Conservation (phyloP, 331 rosid genomes). For the Malus hybrid region DNA sequence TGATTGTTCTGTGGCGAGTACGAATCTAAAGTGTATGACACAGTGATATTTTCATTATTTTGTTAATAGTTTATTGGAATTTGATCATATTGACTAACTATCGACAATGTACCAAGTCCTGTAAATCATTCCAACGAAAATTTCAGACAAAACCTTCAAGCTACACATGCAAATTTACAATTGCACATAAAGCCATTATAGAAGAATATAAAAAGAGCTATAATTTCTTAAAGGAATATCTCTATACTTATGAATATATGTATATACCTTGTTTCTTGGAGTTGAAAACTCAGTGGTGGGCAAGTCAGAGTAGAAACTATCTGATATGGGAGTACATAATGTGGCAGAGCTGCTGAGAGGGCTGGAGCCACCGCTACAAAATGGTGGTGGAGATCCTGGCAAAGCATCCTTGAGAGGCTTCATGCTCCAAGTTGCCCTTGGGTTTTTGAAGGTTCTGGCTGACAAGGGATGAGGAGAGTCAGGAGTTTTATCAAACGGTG, state of each 20-base stretch:
- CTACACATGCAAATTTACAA: no score
- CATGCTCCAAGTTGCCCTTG: constrained; percentile 15
- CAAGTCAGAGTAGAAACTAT: constrained; percentile 4
- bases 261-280: constrained; percentile 23
- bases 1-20: no score
- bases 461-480: constrained; percentile 3
- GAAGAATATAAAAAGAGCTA: no score
- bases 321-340: constrained; percentile 2
- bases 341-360: constrained; percentile 12
- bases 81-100: no score
- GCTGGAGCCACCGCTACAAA: constrained; percentile 20
- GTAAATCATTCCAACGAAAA: no score
- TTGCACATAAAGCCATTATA: no score
- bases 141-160: no score
- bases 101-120: no score
- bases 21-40: no score
- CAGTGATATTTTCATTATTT: no score
- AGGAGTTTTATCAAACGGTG: not conserved
- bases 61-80: no score
- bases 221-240: not conserved
- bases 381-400: constrained; percentile 26
- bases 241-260: no score
- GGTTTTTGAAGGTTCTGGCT: constrained; percentile 10
- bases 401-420: constrained; percentile 17
- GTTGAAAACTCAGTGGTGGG: constrained; percentile 1